These are phyloP conservation scores for Pelargonium myrrhifolium DNA, from an alignment of 441 rosid species.

Conservation along the genomic window DNA sequence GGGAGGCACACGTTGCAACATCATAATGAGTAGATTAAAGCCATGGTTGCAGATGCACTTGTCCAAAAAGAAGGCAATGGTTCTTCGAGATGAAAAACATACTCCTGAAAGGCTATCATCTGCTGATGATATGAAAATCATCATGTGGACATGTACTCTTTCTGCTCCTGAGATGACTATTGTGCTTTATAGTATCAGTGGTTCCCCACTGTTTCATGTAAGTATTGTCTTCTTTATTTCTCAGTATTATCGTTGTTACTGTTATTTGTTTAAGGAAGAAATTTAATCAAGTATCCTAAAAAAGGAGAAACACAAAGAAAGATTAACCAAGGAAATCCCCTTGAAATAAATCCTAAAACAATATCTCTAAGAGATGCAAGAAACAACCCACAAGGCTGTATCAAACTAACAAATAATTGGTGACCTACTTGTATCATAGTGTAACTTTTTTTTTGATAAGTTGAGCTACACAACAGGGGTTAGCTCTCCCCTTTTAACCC, in stretches of 20 bases:
- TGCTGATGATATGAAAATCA: conserved; percentile 47
- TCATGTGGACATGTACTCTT: conserved; percentile 92
- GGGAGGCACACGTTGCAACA: conserved; percentile 74
- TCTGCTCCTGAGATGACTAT: conserved; percentile 98
- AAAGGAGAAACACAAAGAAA: conserved; percentile 9
- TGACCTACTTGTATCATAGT: not conserved
- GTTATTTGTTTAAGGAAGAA: conserved; percentile 11
- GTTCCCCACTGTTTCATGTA: conserved; percentile 79
- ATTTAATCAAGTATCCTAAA: conserved; percentile 11
- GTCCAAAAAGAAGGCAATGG: conserved; percentile 61
- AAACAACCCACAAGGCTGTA: not conserved
- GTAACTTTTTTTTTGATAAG: too few relatives aligned
- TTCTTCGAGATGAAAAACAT: conserved; percentile 51
- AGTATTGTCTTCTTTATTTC: conserved; percentile 30
- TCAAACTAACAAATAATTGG: not conserved
- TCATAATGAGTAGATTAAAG: conserved; percentile 58
- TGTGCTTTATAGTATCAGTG: conserved; percentile 53
- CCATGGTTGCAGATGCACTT: conserved; percentile 79
- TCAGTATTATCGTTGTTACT: conserved; percentile 6
- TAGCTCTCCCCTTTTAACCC: too few relatives aligned
- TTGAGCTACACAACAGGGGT: too few relatives aligned
- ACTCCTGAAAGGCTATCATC: conserved; percentile 40
- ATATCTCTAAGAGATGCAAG: not conserved
- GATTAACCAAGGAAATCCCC: conserved; percentile 7
- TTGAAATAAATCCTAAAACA: not conserved